These are phyloP conservation scores for Tephrocybe rancida DNA, from an alignment of 768 basidiomycete genomes.

Conservation along the genomic window DNA sequence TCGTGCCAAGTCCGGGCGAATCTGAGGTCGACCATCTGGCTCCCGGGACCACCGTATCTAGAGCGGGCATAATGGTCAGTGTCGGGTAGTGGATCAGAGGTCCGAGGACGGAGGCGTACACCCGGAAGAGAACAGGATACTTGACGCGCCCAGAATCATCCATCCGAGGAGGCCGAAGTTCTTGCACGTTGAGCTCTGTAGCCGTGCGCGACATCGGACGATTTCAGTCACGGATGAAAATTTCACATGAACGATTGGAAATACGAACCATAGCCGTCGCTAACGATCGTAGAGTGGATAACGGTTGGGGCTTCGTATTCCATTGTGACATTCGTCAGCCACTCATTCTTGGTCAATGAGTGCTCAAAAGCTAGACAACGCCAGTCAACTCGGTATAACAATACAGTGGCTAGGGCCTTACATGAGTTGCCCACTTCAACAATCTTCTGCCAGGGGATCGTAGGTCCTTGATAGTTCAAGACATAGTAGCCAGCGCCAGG, in stretches of 20 bases:
- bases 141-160: slow-evolving; percentile 95
- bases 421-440: slow-evolving; percentile 51
- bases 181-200: slow-evolving; percentile 85
- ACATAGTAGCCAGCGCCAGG: slow-evolving; percentile 86
- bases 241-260: slow-evolving; percentile 15
- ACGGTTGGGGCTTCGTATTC: slow-evolving; percentile 76
- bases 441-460: slow-evolving; percentile 86
- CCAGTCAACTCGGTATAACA: not conserved
- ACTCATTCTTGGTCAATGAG: slow-evolving; percentile 71
- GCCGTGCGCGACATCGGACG: slow-evolving; percentile 11
- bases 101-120: slow-evolving; percentile 50
- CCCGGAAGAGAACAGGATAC: slow-evolving; percentile 91
- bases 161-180: slow-evolving; percentile 90
- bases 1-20: slow-evolving; percentile 85
- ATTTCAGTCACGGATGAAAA: slow-evolving; percentile 16
- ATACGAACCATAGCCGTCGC: slow-evolving; percentile 75
- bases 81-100: slow-evolving; percentile 2
- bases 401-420: slow-evolving; percentile 19
- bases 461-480: slow-evolving; percentile 78
- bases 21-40: slow-evolving; percentile 71
- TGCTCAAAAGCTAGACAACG: slow-evolving; percentile 55
- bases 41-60: slow-evolving; percentile 90
- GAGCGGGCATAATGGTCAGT: slow-evolving; percentile 7
- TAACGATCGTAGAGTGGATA: slow-evolving; percentile 69
- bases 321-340: slow-evolving; percentile 61